These are phyloP conservation scores for Vitis hybrid DNA, from an alignment of 177 flowering plant species.

Conservation along the genomic window DNA sequence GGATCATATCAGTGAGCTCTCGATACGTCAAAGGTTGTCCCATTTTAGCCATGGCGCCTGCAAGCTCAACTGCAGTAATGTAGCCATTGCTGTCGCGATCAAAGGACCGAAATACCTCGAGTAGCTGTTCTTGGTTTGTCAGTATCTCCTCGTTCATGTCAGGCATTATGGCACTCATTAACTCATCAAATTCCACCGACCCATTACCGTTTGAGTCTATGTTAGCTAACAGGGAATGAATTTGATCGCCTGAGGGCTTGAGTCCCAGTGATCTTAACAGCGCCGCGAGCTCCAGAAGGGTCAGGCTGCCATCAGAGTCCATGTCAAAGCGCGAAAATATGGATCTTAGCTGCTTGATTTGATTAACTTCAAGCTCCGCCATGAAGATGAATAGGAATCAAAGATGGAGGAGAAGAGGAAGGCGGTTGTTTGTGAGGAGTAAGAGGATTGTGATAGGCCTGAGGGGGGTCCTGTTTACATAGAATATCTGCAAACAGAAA, in stretches of 20 bases:
- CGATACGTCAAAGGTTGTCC: slow-evolving; percentile 56
- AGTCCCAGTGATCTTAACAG: slow-evolving; percentile 50
- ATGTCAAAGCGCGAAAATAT: slow-evolving; percentile 49
- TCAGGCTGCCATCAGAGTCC: slow-evolving; percentile 55
- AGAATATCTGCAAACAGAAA: too few species aligned
- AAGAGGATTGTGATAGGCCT: too few species aligned
- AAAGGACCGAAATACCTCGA: slow-evolving; percentile 44
- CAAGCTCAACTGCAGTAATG: slow-evolving; percentile 61
- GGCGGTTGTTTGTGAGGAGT: too few species aligned
- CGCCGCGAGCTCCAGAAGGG: slow-evolving; percentile 46
- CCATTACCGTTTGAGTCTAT: slow-evolving; percentile 63
- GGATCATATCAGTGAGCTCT: slow-evolving; percentile 51
- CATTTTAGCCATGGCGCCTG: slow-evolving; percentile 63
- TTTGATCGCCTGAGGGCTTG: slow-evolving; percentile 50
- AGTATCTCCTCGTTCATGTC: slow-evolving; percentile 32
- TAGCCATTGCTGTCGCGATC: slow-evolving; percentile 59
- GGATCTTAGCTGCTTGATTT: slow-evolving; percentile 29
- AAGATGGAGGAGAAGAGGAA: not conserved
- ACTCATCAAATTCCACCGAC: slow-evolving; percentile 54
- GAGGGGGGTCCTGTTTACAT: too few species aligned
- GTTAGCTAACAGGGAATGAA: slow-evolving; percentile 35
- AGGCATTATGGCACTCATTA: slow-evolving; percentile 40
- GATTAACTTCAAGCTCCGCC: slow-evolving; percentile 7
- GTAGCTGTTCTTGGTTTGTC: slow-evolving; percentile 43
- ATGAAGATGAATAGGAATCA: not conserved